Evolutionary conservation across 306 rosid species (phyloP), one percentile per base, ranked within the genome.

Genomic region (Cucurbita pepo): DNA sequence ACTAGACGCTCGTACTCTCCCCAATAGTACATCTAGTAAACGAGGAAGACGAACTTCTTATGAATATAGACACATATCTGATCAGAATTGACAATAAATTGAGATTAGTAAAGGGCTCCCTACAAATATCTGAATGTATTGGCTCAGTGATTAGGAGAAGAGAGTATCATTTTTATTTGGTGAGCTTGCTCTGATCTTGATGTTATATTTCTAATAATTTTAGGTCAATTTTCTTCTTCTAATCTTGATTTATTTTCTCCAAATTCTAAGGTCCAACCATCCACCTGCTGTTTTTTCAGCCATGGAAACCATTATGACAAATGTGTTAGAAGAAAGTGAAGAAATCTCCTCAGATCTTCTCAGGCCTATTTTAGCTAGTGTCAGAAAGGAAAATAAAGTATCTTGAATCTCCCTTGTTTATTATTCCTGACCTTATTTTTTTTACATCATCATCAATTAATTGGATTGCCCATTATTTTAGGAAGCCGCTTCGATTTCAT

Each of bases 261-360:
- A 75, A 77, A 80, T 82, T 71, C 64, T 79, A 72, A 88, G 96
- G 90, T 70, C 84, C 79, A 73, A 76, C 67, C 95, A 85, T 81
- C 87, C 90, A 5, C 61, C 38, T 34, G 43, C 76, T 69, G 87
- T 79, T 56, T 79, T 84, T 75, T 69, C 78, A 59, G 79, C 85
- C 54, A 86, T 92, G 88, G 87, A 88, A 82, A 19, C 65, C 37
- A 83, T 92, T 82, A 86, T 92, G 96, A 86, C 81, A 8, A 25
- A 76, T 79, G 79, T 85, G 59, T 54, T 92, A 37, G 63, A 86
- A 3, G 96, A 89, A 76, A 85, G 89, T 59, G 97, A 92, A 60
- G 88, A 85, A 40, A 76, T 89, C 77, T 84, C 97, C 15, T 9
- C 71, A 4, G 86, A 83, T 79, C 85, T 88, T 80, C 87, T 92